Percentiles rank a stretch among this genome's conserved stretches.
Conservation (phyloP, 805 yeast species). For the Candida golubevii region DNA sequence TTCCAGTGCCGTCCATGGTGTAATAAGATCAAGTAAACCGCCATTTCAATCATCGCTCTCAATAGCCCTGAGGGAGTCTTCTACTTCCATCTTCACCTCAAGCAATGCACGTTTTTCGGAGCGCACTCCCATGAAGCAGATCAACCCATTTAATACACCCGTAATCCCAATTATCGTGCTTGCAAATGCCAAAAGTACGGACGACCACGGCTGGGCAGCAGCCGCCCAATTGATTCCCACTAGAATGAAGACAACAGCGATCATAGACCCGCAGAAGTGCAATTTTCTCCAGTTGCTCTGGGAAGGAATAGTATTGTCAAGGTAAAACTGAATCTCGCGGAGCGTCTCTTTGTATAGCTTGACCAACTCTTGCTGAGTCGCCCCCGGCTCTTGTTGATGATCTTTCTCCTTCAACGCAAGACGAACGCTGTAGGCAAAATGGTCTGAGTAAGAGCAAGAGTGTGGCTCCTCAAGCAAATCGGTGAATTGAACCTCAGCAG, state of each 20-base stretch:
- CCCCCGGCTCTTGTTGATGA: neutral
- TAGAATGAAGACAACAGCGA: slow-evolving; percentile 42
- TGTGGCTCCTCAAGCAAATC: slow-evolving; percentile 55
- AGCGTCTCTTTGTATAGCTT: slow-evolving; percentile 31
- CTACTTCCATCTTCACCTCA: slow-evolving; percentile 72
- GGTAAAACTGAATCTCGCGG: slow-evolving; percentile 23
- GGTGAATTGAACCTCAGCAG: slow-evolving; percentile 72
- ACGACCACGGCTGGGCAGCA: slow-evolving; percentile 51
- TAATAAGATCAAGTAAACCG: no score
- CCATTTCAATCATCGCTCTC: neutral
- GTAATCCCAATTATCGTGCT: slow-evolving; percentile 55
- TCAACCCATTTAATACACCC: slow-evolving; percentile 71
- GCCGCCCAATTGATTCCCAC: slow-evolving; percentile 60
- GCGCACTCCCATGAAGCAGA: slow-evolving; percentile 75
- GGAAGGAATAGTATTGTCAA: slow-evolving; percentile 44
- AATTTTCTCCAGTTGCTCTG: slow-evolving; percentile 62
- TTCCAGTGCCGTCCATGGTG: no score
- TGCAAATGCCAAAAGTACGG: slow-evolving; percentile 59
- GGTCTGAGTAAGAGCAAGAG: slow-evolving; percentile 77
- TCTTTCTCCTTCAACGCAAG: slow-evolving; percentile 16
- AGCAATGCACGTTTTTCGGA: slow-evolving; percentile 71
- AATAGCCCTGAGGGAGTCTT: slow-evolving; percentile 19
- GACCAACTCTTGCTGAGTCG: slow-evolving; percentile 17
- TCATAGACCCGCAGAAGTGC: slow-evolving; percentile 59
- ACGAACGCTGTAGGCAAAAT: slow-evolving; percentile 69